Base-by-base conservation (phyloP, 2,329 filamentous ascomycete genomes). In the Coniochaeta sp. region DNA sequence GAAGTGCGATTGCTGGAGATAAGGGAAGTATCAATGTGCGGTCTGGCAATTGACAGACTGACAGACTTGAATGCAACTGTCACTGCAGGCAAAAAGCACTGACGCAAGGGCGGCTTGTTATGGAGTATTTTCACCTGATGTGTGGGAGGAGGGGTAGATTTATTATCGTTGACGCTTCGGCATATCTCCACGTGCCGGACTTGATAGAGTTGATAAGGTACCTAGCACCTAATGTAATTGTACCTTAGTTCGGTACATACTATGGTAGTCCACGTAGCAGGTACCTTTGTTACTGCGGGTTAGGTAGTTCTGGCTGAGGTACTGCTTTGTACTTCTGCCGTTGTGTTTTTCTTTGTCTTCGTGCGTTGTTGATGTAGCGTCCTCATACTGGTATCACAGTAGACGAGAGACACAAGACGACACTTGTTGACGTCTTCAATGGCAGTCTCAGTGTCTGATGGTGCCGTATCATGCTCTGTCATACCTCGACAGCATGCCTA, bases 101-200 rank as follows among this genome's bases (percentile, higher is more conserved):
- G 54, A 57, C 54, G 54, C 54, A 57, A 34, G 54, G 54, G 17
- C 28, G 28, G 54, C 19, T 5, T 22, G 16, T 34, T 34, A 34
- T 34, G 28, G 54, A 57, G 31, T 57, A 57, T 57, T 57, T 57
- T 34, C 54, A 31, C 54, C 14, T 28, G 31, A 3, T 38, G 7
- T 34, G 28, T 34, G 54, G 34, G 54, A 57, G 54, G 54, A 38
- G 54, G 54, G 47, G 47, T 52, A 52, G 47, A 52, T 52, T 52
- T 57, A 57, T 38, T n/a, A 38, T 57, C 31, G 34, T 34, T 57
- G 34, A n/a, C 54, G n/a, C 11, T 12, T 34, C 31, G 54, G 54
- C 54, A 34, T 57, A 57, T 57, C 54, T 57, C 34, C 54, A 57
- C 54, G 54, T 57, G 54, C 28, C 52, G n/a, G n/a, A 38, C 14